These are phyloP conservation scores for Russula earlei DNA, from an alignment of 768 basidiomycete genomes.

Conservation along the genomic window DNA sequence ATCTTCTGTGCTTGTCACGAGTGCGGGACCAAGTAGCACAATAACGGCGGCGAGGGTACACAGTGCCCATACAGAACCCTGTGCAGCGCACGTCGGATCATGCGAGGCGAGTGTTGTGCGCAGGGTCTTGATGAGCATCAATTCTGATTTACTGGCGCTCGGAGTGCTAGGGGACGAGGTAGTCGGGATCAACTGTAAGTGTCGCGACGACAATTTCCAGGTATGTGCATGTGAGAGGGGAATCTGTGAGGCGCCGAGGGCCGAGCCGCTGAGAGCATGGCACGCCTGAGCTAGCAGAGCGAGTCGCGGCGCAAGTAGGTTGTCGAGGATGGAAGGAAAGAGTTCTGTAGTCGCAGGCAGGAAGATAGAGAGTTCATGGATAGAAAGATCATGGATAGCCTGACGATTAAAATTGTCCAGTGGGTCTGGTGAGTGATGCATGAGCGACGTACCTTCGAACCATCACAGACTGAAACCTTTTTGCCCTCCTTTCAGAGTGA, in stretches of 20 bases:
- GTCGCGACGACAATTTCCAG: slow-evolving; percentile 38
- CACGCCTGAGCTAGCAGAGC: slow-evolving; percentile 63
- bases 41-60: slow-evolving; percentile 56
- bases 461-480: slow-evolving; percentile 73
- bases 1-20: slow-evolving; percentile 38
- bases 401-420: slow-evolving; percentile 24
- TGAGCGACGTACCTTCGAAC: slow-evolving; percentile 47
- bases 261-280: slow-evolving; percentile 65
- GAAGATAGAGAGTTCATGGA: slow-evolving; percentile 56
- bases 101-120: slow-evolving; percentile 48
- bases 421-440: background rate
- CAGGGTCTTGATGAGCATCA: slow-evolving; percentile 53
- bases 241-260: slow-evolving; percentile 41
- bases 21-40: slow-evolving; percentile 50
- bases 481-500: slow-evolving; percentile 85
- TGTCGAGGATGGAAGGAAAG: slow-evolving; percentile 52
- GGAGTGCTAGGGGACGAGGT: slow-evolving; percentile 28
- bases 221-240: slow-evolving; percentile 41
- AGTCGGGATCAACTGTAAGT: slow-evolving; percentile 33
- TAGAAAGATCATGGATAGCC: slow-evolving; percentile 65
- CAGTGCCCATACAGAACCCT: slow-evolving; percentile 73
- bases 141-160: slow-evolving; percentile 29
- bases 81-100: slow-evolving; percentile 52
- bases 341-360: slow-evolving; percentile 54
- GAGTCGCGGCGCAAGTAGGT: slow-evolving; percentile 55